A percentile compares a stretch with the other conserved stretches of the same genome.
phyloP scores from a whole-genome alignment of 139 green algal species.

The Dunaliella sp. region DNA sequence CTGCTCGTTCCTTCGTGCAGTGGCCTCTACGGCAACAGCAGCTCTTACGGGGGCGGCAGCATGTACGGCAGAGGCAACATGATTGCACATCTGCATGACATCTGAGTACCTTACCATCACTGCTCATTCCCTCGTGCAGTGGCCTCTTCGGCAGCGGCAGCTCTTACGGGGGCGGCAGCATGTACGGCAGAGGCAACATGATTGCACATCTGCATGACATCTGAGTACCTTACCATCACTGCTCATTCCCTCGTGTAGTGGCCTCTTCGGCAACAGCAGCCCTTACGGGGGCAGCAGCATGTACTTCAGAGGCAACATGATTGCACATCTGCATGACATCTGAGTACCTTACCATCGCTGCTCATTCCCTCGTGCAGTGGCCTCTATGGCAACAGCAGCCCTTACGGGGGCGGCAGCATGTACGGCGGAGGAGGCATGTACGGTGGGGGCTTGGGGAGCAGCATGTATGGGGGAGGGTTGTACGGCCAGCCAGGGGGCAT shows the following conservation, averaged over 20 bases:
- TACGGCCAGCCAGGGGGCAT: slow-evolving; percentile 42
- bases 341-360: no score
- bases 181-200: slow-evolving; percentile 12
- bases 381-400: slow-evolving; percentile 21
- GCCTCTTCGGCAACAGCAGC: slow-evolving; percentile 20
- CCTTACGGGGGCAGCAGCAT: slow-evolving; percentile 12
- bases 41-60: slow-evolving; percentile 9
- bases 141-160: slow-evolving; percentile 21
- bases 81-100: not conserved
- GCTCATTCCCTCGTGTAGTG: no score
- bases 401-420: slow-evolving; percentile 22
- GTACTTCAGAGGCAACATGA: slow-evolving; percentile 10
- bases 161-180: slow-evolving; percentile 13
- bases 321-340: not conserved
- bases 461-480: slow-evolving; percentile 48
- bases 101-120: no score
- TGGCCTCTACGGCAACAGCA: slow-evolving; percentile 21
- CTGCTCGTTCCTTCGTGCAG: no score
- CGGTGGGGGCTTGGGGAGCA: slow-evolving; percentile 28
- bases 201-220: not conserved
- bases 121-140: no score
- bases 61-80: slow-evolving; percentile 15
- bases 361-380: slow-evolving; percentile 2
- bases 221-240: no score
- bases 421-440: slow-evolving; percentile 23